Base-by-base conservation (phyloP, 371 early-diverging fungal species). In the Mortierella sp. region DNA sequence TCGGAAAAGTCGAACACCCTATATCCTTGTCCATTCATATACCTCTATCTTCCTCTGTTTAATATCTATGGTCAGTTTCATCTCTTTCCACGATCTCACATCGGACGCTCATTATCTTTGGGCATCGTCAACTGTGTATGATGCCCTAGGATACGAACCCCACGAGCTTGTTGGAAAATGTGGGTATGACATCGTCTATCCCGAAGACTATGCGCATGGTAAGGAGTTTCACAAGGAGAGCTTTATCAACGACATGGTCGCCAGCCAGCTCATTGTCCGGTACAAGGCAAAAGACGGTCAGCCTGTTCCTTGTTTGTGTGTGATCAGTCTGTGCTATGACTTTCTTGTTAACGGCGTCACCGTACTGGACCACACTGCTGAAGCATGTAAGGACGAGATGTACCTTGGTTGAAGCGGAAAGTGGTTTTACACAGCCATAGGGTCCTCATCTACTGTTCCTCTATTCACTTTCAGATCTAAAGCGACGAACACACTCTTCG, bases 11-110 rank as follows among this genome's bases (percentile, higher is more conserved):
- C n/a, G n/a, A n/a, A n/a, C n/a, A n/a, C n/a, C n/a, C n/a, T n/a
- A n/a, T n/a, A n/a, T n/a, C n/a, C n/a, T n/a, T n/a, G n/a, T n/a
- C n/a, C n/a, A n/a, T n/a, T n/a, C 67, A 78, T 84, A 50, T 82
- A 10, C 14, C 7, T 14, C 39, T 39, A 7, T 14, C 14, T 14
- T 39, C 39, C 39, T 39, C 39, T 39, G 10, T 14, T 39, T 34
- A 42, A 30, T 54, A 26, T 8, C 14, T 19, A 16, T n/a, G 10
- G 23, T 34, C 24, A 84, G 74, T 53, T 87, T 71, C 55, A 84
- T 87, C 46, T 71, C 82, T n/a, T 85, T 86, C 48, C 85, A 83
- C 55, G 88, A 87, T 63, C 80, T 84, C 53, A 81, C 80, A 3
- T 73, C 83, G 5, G 61, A 64, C 12, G 84, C 80, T 16, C 72